A percentile compares a stretch with the other conserved stretches of the same genome.
These are phyloP conservation scores for Kokia cookei DNA, from an alignment of 441 rosid species.

Conservation along the genomic window DNA sequence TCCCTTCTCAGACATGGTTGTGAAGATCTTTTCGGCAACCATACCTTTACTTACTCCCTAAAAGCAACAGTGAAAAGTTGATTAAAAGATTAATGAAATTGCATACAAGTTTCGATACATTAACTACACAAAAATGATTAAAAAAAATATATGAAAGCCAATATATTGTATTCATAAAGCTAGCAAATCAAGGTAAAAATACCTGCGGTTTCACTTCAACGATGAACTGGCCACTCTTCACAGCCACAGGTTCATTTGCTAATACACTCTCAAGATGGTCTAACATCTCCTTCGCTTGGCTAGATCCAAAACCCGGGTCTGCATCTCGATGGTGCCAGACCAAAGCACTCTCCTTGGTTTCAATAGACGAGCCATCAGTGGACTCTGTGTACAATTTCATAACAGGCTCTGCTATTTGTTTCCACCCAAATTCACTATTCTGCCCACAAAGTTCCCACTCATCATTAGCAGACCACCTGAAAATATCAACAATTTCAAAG, in stretches of 20 bases:
- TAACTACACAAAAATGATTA: not conserved
- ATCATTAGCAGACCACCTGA: constrained; percentile 43
- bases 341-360: constrained; percentile 64
- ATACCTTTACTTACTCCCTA: constrained; percentile 67
- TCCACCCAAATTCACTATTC: constrained; percentile 58
- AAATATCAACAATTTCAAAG: constrained; percentile 7
- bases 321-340: constrained; percentile 81
- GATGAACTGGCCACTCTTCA: constrained; percentile 62
- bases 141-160: not conserved
- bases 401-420: constrained; percentile 62
- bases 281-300: constrained; percentile 73
- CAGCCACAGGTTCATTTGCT: constrained; percentile 70
- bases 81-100: not conserved
- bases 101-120: not conserved
- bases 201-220: constrained; percentile 85
- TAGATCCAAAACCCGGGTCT: constrained; percentile 65
- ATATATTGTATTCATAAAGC: not conserved
- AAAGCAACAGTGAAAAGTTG: constrained; percentile 10
- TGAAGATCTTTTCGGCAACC: constrained; percentile 53
- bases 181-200: not conserved
- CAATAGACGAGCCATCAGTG: constrained; percentile 69
- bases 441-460: constrained; percentile 55
- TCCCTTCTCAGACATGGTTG: constrained; percentile 40
- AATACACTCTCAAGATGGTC: constrained; percentile 76
- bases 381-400: constrained; percentile 69